Percentiles rank a stretch among this genome's conserved stretches.
phyloP scores from a whole-genome alignment of 1,284 basidiomycete genomes.

The Phlebopus sp. region DNA sequence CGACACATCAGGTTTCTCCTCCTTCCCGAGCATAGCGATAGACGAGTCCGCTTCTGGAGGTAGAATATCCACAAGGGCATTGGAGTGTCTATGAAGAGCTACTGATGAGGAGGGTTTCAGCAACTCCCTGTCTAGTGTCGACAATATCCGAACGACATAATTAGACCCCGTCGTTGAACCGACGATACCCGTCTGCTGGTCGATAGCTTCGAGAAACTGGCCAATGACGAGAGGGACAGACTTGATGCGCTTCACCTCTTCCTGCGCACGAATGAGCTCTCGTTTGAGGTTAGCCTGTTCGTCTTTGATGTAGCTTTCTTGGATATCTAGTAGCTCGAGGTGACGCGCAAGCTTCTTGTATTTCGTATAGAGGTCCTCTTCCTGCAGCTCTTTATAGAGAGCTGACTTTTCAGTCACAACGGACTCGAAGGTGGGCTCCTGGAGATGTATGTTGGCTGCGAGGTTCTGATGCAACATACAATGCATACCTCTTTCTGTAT shows the following conservation, averaged over 20 bases:
- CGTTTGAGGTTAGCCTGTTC: conserved; percentile 98
- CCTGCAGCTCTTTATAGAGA: conserved; percentile 81
- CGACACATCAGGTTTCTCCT: conserved; percentile 91
- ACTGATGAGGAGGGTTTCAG: conserved; percentile 97
- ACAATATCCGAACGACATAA: conserved; percentile 97
- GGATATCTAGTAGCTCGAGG: conserved; percentile 91
- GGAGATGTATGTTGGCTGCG: conserved; percentile 4
- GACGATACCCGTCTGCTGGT: conserved; percentile 96
- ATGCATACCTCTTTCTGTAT: conserved; percentile 75
- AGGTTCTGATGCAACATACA: not conserved
- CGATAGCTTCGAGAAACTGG: conserved; percentile 98
- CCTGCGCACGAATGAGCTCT: conserved; percentile 96
- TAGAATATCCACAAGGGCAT: conserved; percentile 96
- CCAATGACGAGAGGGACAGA: conserved; percentile 99
- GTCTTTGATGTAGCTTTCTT: conserved; percentile 98
- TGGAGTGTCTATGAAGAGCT: conserved; percentile 97
- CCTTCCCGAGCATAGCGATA: conserved; percentile 90
- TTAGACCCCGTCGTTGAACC: conserved; percentile 98
- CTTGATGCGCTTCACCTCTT: conserved; percentile 99
- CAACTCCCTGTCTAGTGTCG: conserved; percentile 95
- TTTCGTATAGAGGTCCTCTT: conserved; percentile 92
- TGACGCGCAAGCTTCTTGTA: conserved; percentile 94
- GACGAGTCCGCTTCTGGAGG: conserved; percentile 98
- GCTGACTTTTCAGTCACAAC: conserved; percentile 87
- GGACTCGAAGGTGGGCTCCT: conserved; percentile 91